phyloP scores from a whole-genome alignment of 805 yeast genomes.

The Blastobotrys americana region DNA sequence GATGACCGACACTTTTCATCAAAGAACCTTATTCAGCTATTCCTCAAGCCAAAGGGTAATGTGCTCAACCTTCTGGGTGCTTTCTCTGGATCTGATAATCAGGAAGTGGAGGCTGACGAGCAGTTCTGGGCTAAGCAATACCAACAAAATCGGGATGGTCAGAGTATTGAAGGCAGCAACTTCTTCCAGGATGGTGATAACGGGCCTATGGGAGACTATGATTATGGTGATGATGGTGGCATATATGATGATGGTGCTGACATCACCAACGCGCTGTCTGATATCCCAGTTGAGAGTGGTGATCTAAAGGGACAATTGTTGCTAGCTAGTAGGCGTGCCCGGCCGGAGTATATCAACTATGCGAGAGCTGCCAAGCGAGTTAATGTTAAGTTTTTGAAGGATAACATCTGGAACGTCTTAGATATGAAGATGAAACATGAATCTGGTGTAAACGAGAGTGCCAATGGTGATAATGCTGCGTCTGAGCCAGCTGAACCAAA shows the following conservation, averaged over 20 bases:
- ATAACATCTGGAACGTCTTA: conserved; percentile 60
- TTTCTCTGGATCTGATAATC: background rate
- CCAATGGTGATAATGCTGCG: background rate
- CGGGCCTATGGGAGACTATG: conserved; percentile 17
- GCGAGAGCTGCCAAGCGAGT: conserved; percentile 73
- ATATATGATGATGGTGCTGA: conserved; percentile 12
- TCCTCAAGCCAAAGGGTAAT: conserved; percentile 50
- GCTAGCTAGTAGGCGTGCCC: conserved; percentile 16
- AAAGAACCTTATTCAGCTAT: conserved; percentile 55
- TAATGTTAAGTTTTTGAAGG: conserved; percentile 65
- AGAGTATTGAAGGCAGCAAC: conserved; percentile 16
- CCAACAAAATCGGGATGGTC: conserved; percentile 2
- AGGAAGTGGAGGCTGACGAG: conserved; percentile 45
- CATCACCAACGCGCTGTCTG: conserved; percentile 7
- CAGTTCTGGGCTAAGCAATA: conserved; percentile 66
- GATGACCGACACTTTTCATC: conserved; percentile 70
- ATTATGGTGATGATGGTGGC: conserved; percentile 11
- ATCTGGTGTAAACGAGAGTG: background rate
- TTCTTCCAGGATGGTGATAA: conserved; percentile 36
- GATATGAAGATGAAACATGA: conserved; percentile 10
- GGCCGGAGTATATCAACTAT: conserved; percentile 40
- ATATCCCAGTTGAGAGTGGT: background rate
- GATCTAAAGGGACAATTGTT: conserved; percentile 6
- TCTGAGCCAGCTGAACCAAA: too few species aligned
- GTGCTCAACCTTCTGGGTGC: conserved; percentile 10